These are phyloP conservation scores for Hyaloscypha finlandica DNA, from an alignment of 495 filamentous ascomycete species.

Conservation along the genomic window DNA sequence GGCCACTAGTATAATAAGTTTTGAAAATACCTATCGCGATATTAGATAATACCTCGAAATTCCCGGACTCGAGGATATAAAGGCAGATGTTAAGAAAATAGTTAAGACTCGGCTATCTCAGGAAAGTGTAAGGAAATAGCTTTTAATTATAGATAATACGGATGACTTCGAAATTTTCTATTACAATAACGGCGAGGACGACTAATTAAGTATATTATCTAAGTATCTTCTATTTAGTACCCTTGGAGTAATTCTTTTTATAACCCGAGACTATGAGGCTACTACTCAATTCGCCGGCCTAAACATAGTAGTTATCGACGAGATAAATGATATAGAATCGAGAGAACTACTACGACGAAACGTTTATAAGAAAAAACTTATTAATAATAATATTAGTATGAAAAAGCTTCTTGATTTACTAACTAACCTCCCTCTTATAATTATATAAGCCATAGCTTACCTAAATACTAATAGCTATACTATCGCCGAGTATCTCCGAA, in stretches of 20 bases:
- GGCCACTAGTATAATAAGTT: slow-evolving; percentile 22
- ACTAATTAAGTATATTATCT: slow-evolving; percentile 24
- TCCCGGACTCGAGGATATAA: slow-evolving; percentile 21
- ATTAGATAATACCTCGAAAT: slow-evolving; percentile 30
- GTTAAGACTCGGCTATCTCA: slow-evolving; percentile 28
- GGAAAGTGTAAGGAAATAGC: slow-evolving; percentile 31
- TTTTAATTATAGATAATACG: slow-evolving; percentile 16
- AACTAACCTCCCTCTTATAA: slow-evolving; percentile 45
- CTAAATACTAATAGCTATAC: slow-evolving; percentile 11
- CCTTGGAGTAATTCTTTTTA: slow-evolving; percentile 18
- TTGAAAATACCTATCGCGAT: slow-evolving; percentile 33
- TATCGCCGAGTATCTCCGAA: slow-evolving; percentile 22
- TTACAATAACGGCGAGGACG: slow-evolving; percentile 34
- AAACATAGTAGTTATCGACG: slow-evolving; percentile 33
- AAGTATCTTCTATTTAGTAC: slow-evolving; percentile 13
- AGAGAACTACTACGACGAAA: slow-evolving; percentile 30
- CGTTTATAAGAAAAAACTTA: slow-evolving; percentile 21
- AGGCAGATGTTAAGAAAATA: slow-evolving; percentile 29
- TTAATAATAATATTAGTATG: slow-evolving; percentile 12
- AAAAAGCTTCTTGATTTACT: slow-evolving; percentile 15
- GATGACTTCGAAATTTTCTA: slow-evolving; percentile 14
- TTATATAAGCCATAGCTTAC: slow-evolving; percentile 47
- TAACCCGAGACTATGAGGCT: slow-evolving; percentile 16
- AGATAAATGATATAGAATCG: slow-evolving; percentile 35
- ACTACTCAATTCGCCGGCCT: slow-evolving; percentile 13